Percentiles rank a stretch among this genome's conserved stretches.
Conservation (phyloP, 768 basidiomycete species). For the Coprinellus micaceus region DNA sequence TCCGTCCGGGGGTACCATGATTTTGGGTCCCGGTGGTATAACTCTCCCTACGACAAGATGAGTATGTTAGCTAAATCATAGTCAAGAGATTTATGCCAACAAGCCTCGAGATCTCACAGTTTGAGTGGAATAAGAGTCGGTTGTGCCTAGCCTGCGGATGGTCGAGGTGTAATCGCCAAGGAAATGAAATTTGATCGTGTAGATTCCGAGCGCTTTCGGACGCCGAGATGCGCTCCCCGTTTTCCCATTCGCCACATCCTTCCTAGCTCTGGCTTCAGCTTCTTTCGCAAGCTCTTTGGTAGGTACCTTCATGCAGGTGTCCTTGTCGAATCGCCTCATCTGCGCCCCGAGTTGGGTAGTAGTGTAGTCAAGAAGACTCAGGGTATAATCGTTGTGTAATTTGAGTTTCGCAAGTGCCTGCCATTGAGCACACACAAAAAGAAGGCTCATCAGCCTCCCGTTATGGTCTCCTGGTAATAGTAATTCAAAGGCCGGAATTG, state of each 20-base stretch:
- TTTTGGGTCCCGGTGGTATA: not conserved
- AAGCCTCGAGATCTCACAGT: not conserved
- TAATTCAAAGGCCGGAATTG: conserved; percentile 8
- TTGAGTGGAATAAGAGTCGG: not conserved
- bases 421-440: conserved; percentile 3
- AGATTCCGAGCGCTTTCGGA: not conserved
- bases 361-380: not conserved
- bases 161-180: not conserved
- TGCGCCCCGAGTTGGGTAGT: not conserved
- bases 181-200: not conserved
- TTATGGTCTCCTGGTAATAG: conserved; percentile 5
- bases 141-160: not conserved
- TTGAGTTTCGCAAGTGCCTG: conserved; percentile 12
- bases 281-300: conserved; percentile 1
- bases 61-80: too few relatives aligned
- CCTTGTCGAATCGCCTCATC: not conserved
- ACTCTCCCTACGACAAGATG: not conserved
- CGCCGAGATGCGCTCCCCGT: too few relatives aligned
- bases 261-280: not conserved
- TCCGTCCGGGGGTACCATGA: not conserved
- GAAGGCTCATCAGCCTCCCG: not conserved
- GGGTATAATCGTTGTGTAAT: conserved; percentile 4
- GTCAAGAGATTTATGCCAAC: not conserved
- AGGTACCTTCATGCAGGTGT: not conserved
- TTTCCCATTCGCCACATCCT: not conserved